Conservation (phyloP, 2,329 filamentous ascomycete species). For the Tolypocladium album region DNA sequence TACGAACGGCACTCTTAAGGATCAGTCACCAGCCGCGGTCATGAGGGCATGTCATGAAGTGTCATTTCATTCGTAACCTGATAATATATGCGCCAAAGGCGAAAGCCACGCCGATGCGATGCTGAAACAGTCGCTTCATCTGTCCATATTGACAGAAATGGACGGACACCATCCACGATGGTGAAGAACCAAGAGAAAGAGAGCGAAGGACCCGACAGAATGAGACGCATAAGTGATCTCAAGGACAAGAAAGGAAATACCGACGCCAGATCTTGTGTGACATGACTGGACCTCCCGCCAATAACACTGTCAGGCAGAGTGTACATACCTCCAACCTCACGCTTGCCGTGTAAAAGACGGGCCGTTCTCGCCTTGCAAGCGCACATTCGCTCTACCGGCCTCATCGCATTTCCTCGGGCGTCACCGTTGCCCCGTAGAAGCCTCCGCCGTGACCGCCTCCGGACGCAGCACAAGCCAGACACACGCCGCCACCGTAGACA, state of each 20-base stretch:
- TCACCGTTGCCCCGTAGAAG: conserved; percentile 44
- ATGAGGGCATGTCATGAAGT: background rate
- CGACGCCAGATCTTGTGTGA: background rate
- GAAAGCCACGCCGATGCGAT: background rate
- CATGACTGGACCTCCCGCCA: background rate
- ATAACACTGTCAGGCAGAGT: background rate
- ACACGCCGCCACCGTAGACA: conserved; percentile 48
- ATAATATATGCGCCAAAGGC: background rate
- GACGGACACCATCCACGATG: background rate
- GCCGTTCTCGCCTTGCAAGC: background rate
- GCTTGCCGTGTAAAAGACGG: background rate
- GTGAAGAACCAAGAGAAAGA: background rate
- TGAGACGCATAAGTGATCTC: background rate
- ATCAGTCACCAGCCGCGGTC: background rate
- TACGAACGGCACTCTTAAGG: background rate
- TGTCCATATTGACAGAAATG: background rate
- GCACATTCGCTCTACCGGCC: background rate
- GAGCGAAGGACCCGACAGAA: background rate
- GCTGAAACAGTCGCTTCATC: background rate
- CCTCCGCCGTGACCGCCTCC: conserved; percentile 31
- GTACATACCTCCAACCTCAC: background rate
- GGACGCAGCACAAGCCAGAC: conserved; percentile 42
- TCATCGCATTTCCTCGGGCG: conserved; percentile 38
- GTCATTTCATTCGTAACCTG: background rate
- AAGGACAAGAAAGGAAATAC: background rate